Evolutionary conservation across 2,329 filamentous ascomycete genomes (phyloP), one percentile per base, ranked within the genome.

Genomic region (Ophiostoma populinum): DNA sequence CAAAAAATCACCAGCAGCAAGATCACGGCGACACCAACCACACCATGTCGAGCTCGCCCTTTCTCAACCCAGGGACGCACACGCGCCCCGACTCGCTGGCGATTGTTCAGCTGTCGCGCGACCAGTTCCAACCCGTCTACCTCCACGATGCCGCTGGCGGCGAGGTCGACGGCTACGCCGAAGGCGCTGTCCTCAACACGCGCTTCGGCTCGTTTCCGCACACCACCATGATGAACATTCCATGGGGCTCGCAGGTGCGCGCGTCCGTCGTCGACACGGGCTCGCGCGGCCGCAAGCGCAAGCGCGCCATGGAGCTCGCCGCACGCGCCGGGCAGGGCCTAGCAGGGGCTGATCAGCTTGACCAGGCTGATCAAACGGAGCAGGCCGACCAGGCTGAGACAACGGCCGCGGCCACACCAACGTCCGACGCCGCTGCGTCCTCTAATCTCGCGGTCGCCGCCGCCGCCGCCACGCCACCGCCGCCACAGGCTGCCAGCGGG

Each of bases 241-340:
- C 81, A 27, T 95, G 87, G 87, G 90, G 90, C 19, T 83, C 80
- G 6, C 90, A 95, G 52, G 75, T 95, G 16, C 69, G 82, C 31
- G 90, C 90, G 7, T 93, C 85, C 2, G 72, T 77, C 21, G 85
- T 94, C 38, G 82, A 94, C 49, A 94, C 86, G 0, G 85, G 86
- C 10, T 90, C 83, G n/a, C 66, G 85, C 46, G 83, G 83, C 22
- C 69, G 79, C 34, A 78, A 76, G 54, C 62, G 68, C 36, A 75
- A 75, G 51, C 38, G 43, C 30, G 24, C 22, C 28, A 20, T 15
- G n/a, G 12, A 32, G 18, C 16, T 18, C 18, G 6, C 12, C 18
- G 30, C 24, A 10, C 15, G 30, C 55, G 27, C 65, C 69, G 41
- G 62, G 44, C 8, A 40, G 43, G 25, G 34, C 6, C 15, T 9